Evolutionary conservation across 2,329 filamentous ascomycete genomes (phyloP).

Genomic region (Trichoderma sp.): DNA sequence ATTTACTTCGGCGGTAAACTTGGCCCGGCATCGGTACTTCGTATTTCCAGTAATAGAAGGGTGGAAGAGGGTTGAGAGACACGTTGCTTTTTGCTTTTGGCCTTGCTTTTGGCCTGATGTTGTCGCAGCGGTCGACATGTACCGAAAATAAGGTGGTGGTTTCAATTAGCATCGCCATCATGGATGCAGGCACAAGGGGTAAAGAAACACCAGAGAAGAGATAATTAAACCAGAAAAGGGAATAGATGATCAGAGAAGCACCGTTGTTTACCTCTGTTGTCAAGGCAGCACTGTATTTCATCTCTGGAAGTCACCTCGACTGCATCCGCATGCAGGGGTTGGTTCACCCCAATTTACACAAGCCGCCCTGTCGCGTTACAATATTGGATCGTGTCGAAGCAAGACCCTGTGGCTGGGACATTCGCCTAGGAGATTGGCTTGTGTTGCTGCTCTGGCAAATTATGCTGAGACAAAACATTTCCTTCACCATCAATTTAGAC

Average conservation of each 20-base stretch:
- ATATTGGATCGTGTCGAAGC: background rate
- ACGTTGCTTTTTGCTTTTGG: background rate
- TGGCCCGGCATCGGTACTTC: background rate
- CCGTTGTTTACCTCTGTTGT: background rate
- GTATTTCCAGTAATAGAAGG: background rate
- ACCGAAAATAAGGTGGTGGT: background rate
- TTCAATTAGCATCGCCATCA: background rate
- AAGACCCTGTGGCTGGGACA: background rate
- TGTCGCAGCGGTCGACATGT: background rate
- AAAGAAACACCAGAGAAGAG: background rate
- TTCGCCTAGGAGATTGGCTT: background rate
- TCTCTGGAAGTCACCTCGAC: background rate
- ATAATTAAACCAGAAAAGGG: background rate
- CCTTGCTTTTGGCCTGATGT: background rate
- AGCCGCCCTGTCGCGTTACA: slow-evolving; percentile 3
- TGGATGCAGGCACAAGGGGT: background rate
- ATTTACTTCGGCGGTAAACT: background rate
- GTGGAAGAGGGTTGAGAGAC: background rate
- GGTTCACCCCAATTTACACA: slow-evolving; percentile 3
- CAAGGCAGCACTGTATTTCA: background rate
- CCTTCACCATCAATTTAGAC: background rate
- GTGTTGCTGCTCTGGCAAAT: background rate
- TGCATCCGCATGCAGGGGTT: background rate
- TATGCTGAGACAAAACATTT: background rate
- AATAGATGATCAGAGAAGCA: background rate